Base-by-base conservation (phyloP, 1,139 yeast genomes). In the Pichia sp. region DNA sequence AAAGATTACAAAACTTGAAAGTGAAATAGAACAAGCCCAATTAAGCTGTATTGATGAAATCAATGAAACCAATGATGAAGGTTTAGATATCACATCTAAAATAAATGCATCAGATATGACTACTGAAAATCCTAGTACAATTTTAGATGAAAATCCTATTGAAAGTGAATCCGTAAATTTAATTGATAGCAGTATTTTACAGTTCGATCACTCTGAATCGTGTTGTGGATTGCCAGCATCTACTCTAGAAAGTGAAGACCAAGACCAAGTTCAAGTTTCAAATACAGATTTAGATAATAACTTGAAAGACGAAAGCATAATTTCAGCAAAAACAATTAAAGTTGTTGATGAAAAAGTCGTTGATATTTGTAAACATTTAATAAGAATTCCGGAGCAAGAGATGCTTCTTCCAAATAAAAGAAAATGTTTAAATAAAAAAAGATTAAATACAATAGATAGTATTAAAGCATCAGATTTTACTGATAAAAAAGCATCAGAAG, bases 401-500 rank as follows among this genome's bases (percentile, higher is more conserved):
- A 16, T 37, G 10, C n/a, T 24, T 12, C 16, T 11, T 10, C 11
- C 22, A 9, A 27, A 9, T 2, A 27, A 40, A 23, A 26, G 35
- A 24, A 25, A 35, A 23, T 27, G 43, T 16, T 4, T 4, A 11
- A 20, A 16, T 6, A 25, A 20, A 1, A 2, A 4, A 6, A 23
- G 6, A 6, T 11, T 4, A 23, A 6, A 4, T 37, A 12, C 10
- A 24, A 40, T 16, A 3, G 4, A 37, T 25, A 28, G 37, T 8
- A 53, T 48, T 12, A 31, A 49, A 29, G 26, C 39, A 7, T 30
- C 53, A 29, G 62, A 62, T 48, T 57, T 61, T 28, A 63, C 51
- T 20, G 66, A 73, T 39, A 64, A 62, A n/a, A 69, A 70, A 38
- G 73, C 71, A 40, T 82, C 82, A 7, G 85, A 82, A 50, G 68